Base-by-base conservation (phyloP, 2,329 filamentous ascomycete species). In the Triangularia verruculosa region DNA sequence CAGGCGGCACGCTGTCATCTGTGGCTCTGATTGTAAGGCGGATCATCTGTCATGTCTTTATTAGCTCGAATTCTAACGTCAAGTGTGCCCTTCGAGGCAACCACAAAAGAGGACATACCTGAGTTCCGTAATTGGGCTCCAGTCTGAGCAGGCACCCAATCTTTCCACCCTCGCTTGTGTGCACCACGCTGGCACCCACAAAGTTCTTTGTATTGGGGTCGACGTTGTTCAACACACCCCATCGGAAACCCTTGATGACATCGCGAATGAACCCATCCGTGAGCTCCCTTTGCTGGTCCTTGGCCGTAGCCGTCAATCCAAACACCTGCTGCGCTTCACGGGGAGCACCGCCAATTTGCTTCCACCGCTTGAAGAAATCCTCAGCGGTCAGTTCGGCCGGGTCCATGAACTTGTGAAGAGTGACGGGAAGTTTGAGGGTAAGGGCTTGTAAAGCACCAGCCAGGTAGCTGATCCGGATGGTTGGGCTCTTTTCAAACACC, bases 321-420 rank as follows among this genome's bases (percentile, higher is more conserved):
- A 99, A 96, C 30, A 98, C 92, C 56, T 85, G 85, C 75, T 99
- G 95, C 0, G 91, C 89, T 76, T 99, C 96, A 28, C 96, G 86
- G 1, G 93, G 89, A 1, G 87, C 86, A 4, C 91, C 92, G 12
- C 95, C 95, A 71, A 99, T 98, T 78, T 99, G 95, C 82, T 97
- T 96, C 95, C 95, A 99, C 59, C 96, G 85, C 82, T 96, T 97
- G 85, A 99, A 99, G 78, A 98, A 99, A 74, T 99, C 95, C 59
- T 99, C 95, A 0, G 89, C 87, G 6, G 86, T 86, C 43, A 99
- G 81, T 62, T 95, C 89, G 0, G 95, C 93, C 0, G 91, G 87
- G 67, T 97, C 93, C 93, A 98, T 97, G 74, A 97, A 99, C 75
- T 97, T 97, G 78, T 98, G 94, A 61, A 94, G 86, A 0, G 91